These are phyloP conservation scores for Myxozyma neotropica DNA, from an alignment of 805 yeast species.

Conservation along the genomic window DNA sequence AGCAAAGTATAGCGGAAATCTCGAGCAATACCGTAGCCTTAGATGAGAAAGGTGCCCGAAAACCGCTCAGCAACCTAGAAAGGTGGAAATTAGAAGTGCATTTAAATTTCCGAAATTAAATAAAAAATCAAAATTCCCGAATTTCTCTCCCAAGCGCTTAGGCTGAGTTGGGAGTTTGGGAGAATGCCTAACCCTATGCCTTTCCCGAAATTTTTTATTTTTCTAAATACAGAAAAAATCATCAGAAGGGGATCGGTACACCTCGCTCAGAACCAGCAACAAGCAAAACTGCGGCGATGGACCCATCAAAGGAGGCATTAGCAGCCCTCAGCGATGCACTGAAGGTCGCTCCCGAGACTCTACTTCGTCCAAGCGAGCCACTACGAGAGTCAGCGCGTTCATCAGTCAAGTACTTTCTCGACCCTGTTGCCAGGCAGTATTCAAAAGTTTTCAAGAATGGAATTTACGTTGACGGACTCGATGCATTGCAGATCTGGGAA, in stretches of 20 bases:
- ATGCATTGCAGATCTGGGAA: slow-evolving; percentile 90
- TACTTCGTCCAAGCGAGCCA: slow-evolving; percentile 14
- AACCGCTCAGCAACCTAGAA: no score
- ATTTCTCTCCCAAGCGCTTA: neutral
- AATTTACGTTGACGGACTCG: slow-evolving; percentile 80
- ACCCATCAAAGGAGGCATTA: neutral
- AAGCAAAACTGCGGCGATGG: neutral
- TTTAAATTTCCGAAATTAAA: no score
- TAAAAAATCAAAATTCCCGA: neutral
- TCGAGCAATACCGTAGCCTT: no score
- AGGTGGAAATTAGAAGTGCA: no score
- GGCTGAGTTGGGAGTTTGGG: slow-evolving; percentile 1
- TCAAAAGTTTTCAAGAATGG: slow-evolving; percentile 69
- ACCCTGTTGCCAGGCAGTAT: slow-evolving; percentile 55
- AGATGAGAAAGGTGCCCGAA: neutral
- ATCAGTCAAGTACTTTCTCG: slow-evolving; percentile 53
- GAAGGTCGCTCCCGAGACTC: slow-evolving; percentile 16
- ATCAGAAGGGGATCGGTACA: no score
- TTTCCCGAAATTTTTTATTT: slow-evolving; percentile 5
- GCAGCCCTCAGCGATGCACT: slow-evolving; percentile 8
- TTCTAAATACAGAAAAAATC: no score
- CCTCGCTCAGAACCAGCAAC: neutral
- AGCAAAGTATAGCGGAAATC: no score
- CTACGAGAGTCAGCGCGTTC: slow-evolving; percentile 36
- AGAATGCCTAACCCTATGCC: slow-evolving; percentile 3